phyloP scores from a whole-genome alignment of 306 rosid species.

The Sechiopsis laciniata region DNA sequence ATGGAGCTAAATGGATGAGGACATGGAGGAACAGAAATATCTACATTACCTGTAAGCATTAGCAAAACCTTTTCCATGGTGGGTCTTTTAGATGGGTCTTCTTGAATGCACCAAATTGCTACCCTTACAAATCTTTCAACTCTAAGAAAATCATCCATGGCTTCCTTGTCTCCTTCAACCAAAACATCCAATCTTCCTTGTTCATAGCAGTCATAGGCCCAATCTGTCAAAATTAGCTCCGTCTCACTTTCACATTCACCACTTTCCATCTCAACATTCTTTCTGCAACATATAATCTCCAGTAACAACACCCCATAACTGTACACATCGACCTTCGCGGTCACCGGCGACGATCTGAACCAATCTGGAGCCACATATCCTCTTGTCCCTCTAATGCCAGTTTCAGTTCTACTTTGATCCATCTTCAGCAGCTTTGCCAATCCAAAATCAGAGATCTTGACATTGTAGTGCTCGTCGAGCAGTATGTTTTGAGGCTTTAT shows the following conservation, averaged over 20 bases:
- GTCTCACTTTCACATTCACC: constrained; percentile 17
- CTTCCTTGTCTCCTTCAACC: constrained; percentile 22
- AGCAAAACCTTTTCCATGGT: constrained; percentile 28
- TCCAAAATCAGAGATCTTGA: constrained; percentile 34
- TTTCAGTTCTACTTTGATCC: constrained; percentile 16
- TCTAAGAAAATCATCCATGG: constrained; percentile 16
- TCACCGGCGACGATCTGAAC: constrained; percentile 14
- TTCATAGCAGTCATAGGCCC: constrained; percentile 36
- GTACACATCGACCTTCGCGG: neutral
- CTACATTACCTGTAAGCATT: constrained; percentile 33
- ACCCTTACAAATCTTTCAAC: constrained; percentile 29
- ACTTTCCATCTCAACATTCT: constrained; percentile 15
- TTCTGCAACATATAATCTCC: constrained; percentile 17
- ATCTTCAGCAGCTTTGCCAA: constrained; percentile 30
- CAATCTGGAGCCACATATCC: constrained; percentile 18
- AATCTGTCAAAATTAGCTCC: constrained; percentile 23
- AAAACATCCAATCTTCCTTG: constrained; percentile 20
- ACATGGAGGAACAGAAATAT: constrained; percentile 30
- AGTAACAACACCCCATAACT: constrained; percentile 13
- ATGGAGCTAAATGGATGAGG: constrained; percentile 21
- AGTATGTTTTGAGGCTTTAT: too few relatives aligned
- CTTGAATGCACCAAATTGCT: constrained; percentile 33
- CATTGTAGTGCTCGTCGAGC: constrained; percentile 21
- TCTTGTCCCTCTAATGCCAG: constrained; percentile 16
- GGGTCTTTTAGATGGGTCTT: constrained; percentile 23